Percentiles rank a stretch among this genome's conserved stretches.
These are phyloP conservation scores for Aurantiochytrium sp. DNA, from an alignment of 108 stramenopile species.

Conservation along the genomic window DNA sequence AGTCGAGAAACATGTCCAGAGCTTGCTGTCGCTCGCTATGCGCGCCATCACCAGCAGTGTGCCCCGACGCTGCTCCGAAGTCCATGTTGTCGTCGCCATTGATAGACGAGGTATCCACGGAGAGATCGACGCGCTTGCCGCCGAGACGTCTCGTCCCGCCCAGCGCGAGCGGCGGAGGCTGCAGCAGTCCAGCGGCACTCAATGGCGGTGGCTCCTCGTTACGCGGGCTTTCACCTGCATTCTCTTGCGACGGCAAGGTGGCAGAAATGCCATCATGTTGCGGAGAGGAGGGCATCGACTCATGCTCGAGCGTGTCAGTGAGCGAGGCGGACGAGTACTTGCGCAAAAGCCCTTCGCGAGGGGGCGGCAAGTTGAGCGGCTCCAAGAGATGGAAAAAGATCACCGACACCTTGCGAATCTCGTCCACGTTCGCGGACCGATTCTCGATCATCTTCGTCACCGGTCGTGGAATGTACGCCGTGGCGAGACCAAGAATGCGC, in stretches of 20 bases:
- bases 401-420: conserved; percentile 40
- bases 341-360: background rate
- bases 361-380: background rate
- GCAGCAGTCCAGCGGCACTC: too few relatives aligned
- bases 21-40: background rate
- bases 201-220: conserved; percentile 28
- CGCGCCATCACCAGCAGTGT: too few relatives aligned
- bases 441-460: background rate
- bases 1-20: background rate
- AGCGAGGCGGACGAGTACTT: background rate
- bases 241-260: conserved; percentile 35
- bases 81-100: background rate
- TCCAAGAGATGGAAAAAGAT: conserved; percentile 49
- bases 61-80: background rate
- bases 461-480: background rate
- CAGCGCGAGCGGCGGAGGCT: too few relatives aligned
- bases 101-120: background rate
- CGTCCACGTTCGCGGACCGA: conserved; percentile 10
- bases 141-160: background rate
- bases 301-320: background rate
- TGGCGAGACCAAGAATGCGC: background rate
- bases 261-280: too few relatives aligned
- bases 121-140: background rate
- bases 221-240: conserved; percentile 38
- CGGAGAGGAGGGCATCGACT: background rate